phyloP scores from a whole-genome alignment of 441 rosid genomes.

The Erodium texanum region DNA sequence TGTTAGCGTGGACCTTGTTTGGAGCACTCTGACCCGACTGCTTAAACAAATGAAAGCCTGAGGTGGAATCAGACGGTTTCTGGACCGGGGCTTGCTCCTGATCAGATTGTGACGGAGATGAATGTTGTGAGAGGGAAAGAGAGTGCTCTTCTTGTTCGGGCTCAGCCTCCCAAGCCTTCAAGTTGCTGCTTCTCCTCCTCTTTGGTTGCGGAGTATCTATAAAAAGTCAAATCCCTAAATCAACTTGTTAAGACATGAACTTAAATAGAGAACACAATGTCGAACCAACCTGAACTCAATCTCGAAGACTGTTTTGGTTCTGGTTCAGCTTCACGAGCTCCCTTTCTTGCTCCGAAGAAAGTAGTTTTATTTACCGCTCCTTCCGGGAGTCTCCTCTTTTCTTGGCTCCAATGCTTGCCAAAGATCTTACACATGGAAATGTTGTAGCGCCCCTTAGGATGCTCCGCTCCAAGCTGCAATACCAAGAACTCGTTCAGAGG shows the following conservation, averaged over 20 bases:
- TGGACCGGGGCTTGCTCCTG: conserved; percentile 44
- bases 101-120: conserved; percentile 69
- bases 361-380: conserved; percentile 28
- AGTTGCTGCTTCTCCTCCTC: conserved; percentile 31
- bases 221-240: no score
- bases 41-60: conserved; percentile 34
- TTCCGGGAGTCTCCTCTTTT: conserved; percentile 23
- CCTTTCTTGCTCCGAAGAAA: conserved; percentile 8
- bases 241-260: no score
- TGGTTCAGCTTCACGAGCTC: conserved; percentile 10
- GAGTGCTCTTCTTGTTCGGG: conserved; percentile 66
- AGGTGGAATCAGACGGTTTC: conserved; percentile 20
- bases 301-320: conserved; percentile 26
- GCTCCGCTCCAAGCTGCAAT: conserved; percentile 42
- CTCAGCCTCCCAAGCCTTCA: conserved; percentile 36
- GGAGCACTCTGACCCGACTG: conserved; percentile 19
- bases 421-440: conserved; percentile 34
- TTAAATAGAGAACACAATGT: no score
- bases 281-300: conserved; percentile 26
- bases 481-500: conserved; percentile 58
- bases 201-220: conserved; percentile 36
- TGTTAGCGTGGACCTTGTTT: conserved; percentile 17
- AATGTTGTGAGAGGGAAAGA: conserved; percentile 52
- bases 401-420: conserved; percentile 41
- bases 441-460: conserved; percentile 28